Evolutionary conservation across 2,329 filamentous ascomycete genomes (phyloP), one percentile per base, ranked within the genome.

Genomic region (Epicoccum sorghinum): DNA sequence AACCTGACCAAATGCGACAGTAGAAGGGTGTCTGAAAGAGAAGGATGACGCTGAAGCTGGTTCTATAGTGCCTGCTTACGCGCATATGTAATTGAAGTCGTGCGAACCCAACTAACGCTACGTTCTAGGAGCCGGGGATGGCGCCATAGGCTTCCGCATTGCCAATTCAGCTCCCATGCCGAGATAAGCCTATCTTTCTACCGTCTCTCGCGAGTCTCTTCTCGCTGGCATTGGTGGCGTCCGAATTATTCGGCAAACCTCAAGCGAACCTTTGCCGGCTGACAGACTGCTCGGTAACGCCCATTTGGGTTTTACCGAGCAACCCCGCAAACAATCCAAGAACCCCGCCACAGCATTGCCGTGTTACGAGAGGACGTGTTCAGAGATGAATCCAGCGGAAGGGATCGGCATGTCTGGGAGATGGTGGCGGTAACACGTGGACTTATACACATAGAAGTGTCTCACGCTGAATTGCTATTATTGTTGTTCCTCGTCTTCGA

Each of bases 11-110:
- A 27, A 23, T 49, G 38, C n/a, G 22, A 54, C 32, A 44, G 33
- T 33, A 32, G 43, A 7, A 22, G n/a, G 9, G 29, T 12, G n/a
- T 36, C 32, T 33, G 24, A 35, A n/a, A 22, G 27, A 22, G 4
- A n/a, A 33, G 9, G 23, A 29, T 29, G n/a, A 9, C 29, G 30
- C 7, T 29, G 7, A 10, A 8, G 27, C 7, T 14, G 42, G 35
- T 7, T 49, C 9, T 41, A 23, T 22, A 22, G 13, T 18, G 18
- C 30, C 24, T 12, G 8, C 18, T 38, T 42, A 5, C 29, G 22
- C 27, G 41, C 47, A 49, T 49, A 42, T 49, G 47, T 49, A 30
- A 30, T 36, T 12, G 12, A 23, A 36, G 22, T 36, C 30, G n/a
- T 41, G 30, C 12, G 23, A 47, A 37, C 37, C 9, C 29, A n/a